Base-by-base conservation (phyloP, 495 filamentous ascomycete species). In the Neurospora pannonica region DNA sequence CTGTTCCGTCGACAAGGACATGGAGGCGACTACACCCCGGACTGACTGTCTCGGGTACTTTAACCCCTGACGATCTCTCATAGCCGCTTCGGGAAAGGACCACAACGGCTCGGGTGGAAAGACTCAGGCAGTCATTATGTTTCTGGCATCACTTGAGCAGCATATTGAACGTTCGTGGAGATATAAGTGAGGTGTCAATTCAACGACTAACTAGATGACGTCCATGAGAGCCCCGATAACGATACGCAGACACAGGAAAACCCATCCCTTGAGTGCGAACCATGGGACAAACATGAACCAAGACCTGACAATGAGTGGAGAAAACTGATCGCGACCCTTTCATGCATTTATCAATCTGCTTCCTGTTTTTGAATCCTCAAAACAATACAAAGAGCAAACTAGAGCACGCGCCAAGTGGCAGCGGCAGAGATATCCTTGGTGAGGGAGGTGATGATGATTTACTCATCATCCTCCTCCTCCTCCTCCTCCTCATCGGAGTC, bases 401-500 rank as follows among this genome's bases (percentile, higher is more conserved):
- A 67, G 2, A 36, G 15, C 28, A 34, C 15, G 54, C 54, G 54
- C 54, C 54, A 67, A 67, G 5, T 15, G 28, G 15, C 54, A 67
- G 15, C 28, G 28, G 28, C 15, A 67, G 54, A 34, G 7, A 19
- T 67, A 67, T 67, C 54, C 54, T 67, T 17, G 28, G 10, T 24
- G 28, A 67, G 54, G 28, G 54, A 67, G 15, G 76, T 76, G 76
- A 77, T 15, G 13, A 77, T 76, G 76, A 77, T 15, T 71, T 72
- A 72, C 71, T 54, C 54, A 40, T 34, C 31, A 24, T 37, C 70
- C 70, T 75, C 70, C 37, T 38, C 39, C 28, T 73, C 81, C 74
- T 87, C 85, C 38, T 86, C 85, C 6, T 92, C 91, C 21, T 92
- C 90, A 21, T 89, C 88, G 31, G 89, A 88, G 19, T 95, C 93